Conservation (phyloP, 2,329 filamentous ascomycete species). For the Pseudocercospora fijiensis region DNA sequence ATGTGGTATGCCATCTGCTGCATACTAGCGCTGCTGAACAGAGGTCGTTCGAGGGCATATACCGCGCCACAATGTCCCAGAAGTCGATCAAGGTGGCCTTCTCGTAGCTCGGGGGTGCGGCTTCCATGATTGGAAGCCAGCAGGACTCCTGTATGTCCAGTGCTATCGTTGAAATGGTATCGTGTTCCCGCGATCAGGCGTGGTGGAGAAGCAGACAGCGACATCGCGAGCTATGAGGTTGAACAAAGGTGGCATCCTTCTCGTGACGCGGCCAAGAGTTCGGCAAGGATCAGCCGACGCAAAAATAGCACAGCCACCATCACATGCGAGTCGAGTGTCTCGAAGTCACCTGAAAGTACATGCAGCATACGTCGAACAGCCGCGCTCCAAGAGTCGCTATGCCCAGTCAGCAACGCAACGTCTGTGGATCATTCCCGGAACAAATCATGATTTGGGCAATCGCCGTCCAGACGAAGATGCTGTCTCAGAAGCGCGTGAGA, state of each 20-base stretch:
- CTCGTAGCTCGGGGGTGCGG: slow-evolving; percentile 61
- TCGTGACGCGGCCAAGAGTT: slow-evolving; percentile 1
- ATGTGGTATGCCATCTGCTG: slow-evolving; percentile 58
- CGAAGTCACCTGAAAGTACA: background rate
- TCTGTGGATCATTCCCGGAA: no score
- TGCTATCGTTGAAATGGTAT: background rate
- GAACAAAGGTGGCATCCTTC: background rate
- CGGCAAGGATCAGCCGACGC: background rate
- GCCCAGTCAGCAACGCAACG: slow-evolving; percentile 3
- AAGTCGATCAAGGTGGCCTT: slow-evolving; percentile 55
- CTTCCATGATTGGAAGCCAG: slow-evolving; percentile 48
- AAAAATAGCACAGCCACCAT: background rate
- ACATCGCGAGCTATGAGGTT: background rate
- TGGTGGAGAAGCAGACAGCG: background rate
- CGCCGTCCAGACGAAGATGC: no score
- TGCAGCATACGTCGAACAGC: slow-evolving; percentile 15
- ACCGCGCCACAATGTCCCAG: slow-evolving; percentile 57
- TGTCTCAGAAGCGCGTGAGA: no score
- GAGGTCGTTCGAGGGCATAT: slow-evolving; percentile 57
- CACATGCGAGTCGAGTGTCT: background rate
- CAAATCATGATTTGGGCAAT: no score
- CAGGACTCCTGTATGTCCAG: background rate
- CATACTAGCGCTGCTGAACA: slow-evolving; percentile 58
- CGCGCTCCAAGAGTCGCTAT: slow-evolving; percentile 32
- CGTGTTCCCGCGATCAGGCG: background rate